Conservation (phyloP, 192 early-diverging fungal species). For the Podila epigama region DNA sequence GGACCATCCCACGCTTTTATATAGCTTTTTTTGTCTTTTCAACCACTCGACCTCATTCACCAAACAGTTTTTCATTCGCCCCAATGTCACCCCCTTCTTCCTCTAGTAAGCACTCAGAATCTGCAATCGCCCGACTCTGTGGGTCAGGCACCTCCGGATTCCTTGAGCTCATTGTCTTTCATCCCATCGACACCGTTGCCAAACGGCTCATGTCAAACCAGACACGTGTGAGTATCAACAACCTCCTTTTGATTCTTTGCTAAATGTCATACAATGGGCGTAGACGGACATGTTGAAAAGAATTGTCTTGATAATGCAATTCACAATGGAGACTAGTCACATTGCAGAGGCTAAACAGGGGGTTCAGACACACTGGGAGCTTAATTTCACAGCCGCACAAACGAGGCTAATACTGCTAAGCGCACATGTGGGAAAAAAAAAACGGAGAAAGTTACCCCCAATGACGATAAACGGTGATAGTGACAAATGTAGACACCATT, state of each 20-base stretch:
- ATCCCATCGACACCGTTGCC: slow-evolving; percentile 98
- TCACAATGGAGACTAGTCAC: no score
- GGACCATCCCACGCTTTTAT: no score
- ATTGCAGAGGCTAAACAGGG: no score
- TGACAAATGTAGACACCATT: background rate
- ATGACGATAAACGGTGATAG: background rate
- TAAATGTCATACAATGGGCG: no score
- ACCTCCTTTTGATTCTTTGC: no score
- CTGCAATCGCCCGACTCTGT: slow-evolving; percentile 85
- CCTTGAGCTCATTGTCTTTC: slow-evolving; percentile 95
- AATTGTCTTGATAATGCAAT: no score
- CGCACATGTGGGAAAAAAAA: no score
- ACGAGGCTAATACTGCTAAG: no score
- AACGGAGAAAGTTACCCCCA: no score
- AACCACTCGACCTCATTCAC: slow-evolving; percentile 2
- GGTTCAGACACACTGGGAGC: no score
- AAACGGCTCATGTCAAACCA: slow-evolving; percentile 99
- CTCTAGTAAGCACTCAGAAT: slow-evolving; percentile 81
- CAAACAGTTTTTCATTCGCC: background rate
- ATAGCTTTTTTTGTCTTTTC: background rate
- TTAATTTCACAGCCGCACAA: no score
- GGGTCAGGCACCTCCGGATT: slow-evolving; percentile 93
- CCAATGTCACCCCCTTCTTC: slow-evolving; percentile 53
- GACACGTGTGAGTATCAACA: slow-evolving; percentile 73
- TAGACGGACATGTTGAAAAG: no score